Evolutionary conservation across 2,329 filamentous ascomycete genomes (phyloP).

Genomic region (Fusarium equiseti): DNA sequence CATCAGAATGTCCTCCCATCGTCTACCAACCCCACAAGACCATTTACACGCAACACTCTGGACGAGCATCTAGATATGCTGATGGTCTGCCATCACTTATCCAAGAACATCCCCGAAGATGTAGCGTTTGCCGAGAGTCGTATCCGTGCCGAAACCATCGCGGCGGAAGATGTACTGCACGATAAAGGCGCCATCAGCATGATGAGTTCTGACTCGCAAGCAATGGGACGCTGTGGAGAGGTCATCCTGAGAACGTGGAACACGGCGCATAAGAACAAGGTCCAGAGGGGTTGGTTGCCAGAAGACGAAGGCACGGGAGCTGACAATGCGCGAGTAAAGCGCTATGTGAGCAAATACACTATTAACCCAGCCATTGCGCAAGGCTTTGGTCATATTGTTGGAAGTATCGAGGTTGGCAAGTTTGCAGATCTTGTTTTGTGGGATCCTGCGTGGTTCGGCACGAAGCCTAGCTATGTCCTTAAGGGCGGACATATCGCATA

Average conservation of each 20-base stretch:
- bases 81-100: slow-evolving; percentile 97
- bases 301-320: slow-evolving; percentile 84
- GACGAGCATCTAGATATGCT: slow-evolving; percentile 98
- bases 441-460: slow-evolving; percentile 86
- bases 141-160: slow-evolving; percentile 95
- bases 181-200: slow-evolving; percentile 96
- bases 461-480: slow-evolving; percentile 83
- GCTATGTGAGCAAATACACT: slow-evolving; percentile 96
- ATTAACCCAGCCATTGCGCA: slow-evolving; percentile 94
- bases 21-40: slow-evolving; percentile 91
- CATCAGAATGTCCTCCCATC: slow-evolving; percentile 88
- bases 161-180: slow-evolving; percentile 94
- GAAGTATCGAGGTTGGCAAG: slow-evolving; percentile 89
- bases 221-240: slow-evolving; percentile 96
- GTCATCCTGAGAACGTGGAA: slow-evolving; percentile 95
- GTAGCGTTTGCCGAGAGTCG: slow-evolving; percentile 94
- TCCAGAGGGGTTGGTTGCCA: slow-evolving; percentile 79
- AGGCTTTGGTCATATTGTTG: slow-evolving; percentile 88
- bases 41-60: slow-evolving; percentile 90
- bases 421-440: slow-evolving; percentile 90
- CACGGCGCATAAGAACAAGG: slow-evolving; percentile 96
- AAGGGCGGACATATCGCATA: slow-evolving; percentile 90
- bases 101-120: slow-evolving; percentile 93
- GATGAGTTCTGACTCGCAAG: slow-evolving; percentile 96
- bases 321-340: slow-evolving; percentile 92